These are phyloP conservation scores for Botrytis sinoallii DNA, from an alignment of 2,329 filamentous ascomycete species.

Conservation along the genomic window DNA sequence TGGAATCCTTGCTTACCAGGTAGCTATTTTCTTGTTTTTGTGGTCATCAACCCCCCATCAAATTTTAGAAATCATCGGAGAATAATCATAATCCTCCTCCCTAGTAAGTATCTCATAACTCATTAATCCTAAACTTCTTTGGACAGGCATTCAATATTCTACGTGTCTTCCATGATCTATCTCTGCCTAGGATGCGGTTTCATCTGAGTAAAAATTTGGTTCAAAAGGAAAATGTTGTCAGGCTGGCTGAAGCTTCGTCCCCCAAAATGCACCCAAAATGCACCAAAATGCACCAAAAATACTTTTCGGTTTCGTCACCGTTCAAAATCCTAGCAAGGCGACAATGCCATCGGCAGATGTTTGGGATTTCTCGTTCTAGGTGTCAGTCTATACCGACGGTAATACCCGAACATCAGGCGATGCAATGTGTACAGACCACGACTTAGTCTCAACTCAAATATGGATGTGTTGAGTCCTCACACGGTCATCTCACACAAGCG, in stretches of 20 bases:
- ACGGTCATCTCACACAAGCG: neutral
- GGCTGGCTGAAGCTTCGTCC: neutral
- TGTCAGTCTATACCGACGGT: constrained; percentile 11
- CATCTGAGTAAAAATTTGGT: neutral
- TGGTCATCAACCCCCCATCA: neutral
- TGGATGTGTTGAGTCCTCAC: neutral
- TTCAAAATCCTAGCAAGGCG: neutral
- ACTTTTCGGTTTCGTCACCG: neutral
- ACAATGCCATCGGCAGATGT: neutral
- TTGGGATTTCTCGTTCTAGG: neutral
- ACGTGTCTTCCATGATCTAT: constrained; percentile 1
- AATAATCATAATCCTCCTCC: neutral
- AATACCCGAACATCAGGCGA: neutral
- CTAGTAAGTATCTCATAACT: neutral
- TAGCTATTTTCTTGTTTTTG: neutral
- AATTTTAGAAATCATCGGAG: neutral
- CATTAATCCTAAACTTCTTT: neutral
- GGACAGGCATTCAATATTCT: neutral
- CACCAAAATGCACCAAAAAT: neutral
- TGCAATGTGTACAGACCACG: neutral
- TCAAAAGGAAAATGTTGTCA: neutral
- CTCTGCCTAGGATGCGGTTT: neutral
- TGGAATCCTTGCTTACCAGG: neutral
- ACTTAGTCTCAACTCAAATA: neutral
- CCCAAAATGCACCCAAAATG: neutral